Conservation (phyloP, 108 stramenopile genomes). For the Asterionellopsis glacialis region DNA sequence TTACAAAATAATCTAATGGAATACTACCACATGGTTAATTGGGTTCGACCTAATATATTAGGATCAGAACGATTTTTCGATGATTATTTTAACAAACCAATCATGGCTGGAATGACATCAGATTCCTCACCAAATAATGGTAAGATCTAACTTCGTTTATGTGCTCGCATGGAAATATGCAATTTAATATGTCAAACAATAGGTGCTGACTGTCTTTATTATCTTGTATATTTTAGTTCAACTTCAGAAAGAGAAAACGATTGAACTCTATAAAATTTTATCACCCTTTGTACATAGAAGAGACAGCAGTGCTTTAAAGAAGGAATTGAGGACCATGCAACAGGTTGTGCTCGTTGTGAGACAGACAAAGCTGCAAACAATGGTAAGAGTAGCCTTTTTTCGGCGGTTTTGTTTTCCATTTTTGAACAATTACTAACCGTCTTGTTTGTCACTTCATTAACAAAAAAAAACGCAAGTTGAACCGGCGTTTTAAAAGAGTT, state of each 20-base stretch:
- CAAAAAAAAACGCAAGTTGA: neutral
- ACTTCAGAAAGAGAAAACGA: conserved; percentile 9
- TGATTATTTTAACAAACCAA: conserved; percentile 39
- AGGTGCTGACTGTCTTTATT: neutral
- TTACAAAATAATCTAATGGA: conserved; percentile 52
- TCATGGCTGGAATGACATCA: conserved; percentile 45
- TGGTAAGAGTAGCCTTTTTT: too few relatives aligned
- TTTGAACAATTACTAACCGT: neutral
- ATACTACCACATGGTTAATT: conserved; percentile 55
- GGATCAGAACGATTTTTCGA: conserved; percentile 41
- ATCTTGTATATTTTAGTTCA: neutral
- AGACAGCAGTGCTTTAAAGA: conserved; percentile 35
- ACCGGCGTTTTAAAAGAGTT: conserved; percentile 16
- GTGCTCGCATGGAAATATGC: neutral
- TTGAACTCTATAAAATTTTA: conserved; percentile 29
- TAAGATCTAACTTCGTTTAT: neutral
- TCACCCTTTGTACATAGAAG: conserved; percentile 53
- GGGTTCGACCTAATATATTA: conserved; percentile 49
- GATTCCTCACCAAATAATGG: neutral
- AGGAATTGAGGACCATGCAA: conserved; percentile 55
- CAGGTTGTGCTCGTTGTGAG: conserved; percentile 58
- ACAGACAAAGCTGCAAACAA: conserved; percentile 49
- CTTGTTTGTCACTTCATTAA: too few relatives aligned
- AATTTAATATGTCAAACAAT: neutral
- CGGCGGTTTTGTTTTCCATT: conserved; percentile 43